Evolutionary conservation across 441 rosid species (phyloP).

Genomic region (Hypseocharis bilobata): DNA sequence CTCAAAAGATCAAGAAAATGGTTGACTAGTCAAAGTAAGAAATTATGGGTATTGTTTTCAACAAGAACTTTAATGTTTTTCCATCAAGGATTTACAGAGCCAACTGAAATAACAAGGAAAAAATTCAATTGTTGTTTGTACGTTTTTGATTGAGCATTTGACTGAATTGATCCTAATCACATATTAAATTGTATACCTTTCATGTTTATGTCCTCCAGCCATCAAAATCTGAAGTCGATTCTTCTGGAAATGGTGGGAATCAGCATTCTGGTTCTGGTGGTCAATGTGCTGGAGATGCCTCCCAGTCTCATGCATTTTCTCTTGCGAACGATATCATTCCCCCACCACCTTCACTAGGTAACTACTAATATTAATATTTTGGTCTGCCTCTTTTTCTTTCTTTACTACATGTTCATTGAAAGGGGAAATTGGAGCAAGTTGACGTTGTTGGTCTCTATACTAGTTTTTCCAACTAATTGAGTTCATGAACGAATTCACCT

Average conservation of each 20-base stretch:
- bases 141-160: neutral
- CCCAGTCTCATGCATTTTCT: slow-evolving; percentile 26
- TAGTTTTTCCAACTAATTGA: no score
- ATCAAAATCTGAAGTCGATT: slow-evolving; percentile 14
- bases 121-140: neutral
- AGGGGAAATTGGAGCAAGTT: neutral
- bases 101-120: neutral
- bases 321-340: slow-evolving; percentile 40
- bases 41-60: neutral
- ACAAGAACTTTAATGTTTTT: no score
- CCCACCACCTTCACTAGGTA: slow-evolving; percentile 61
- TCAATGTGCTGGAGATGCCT: slow-evolving; percentile 17
- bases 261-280: slow-evolving; percentile 17
- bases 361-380: slow-evolving; percentile 13
- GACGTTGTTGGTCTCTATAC: neutral
- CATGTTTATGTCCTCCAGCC: slow-evolving; percentile 26
- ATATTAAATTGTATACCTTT: slow-evolving; percentile 3
- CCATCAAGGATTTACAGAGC: neutral
- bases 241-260: slow-evolving; percentile 18
- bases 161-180: slow-evolving; percentile 1
- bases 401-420: neutral
- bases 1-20: no score
- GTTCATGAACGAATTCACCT: no score
- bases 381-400: neutral
- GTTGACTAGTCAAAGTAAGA: no score